phyloP scores from a whole-genome alignment of 2,329 filamentous ascomycete species.

The Sporothrix humicola region DNA sequence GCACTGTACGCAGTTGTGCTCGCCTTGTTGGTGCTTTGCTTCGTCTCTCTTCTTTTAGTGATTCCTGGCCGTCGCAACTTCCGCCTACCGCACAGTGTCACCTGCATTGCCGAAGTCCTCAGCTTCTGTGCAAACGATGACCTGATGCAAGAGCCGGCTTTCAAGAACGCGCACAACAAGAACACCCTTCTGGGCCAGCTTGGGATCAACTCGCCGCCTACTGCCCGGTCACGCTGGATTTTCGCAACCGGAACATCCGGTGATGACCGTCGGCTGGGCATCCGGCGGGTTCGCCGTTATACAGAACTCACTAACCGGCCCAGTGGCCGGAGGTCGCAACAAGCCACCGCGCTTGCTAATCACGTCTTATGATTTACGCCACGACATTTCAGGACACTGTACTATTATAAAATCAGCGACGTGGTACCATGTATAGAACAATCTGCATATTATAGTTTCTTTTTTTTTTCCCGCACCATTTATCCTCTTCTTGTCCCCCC shows the following conservation, averaged over 20 bases:
- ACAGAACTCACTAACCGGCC: constrained; percentile 48
- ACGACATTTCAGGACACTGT: background rate
- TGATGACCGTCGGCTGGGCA: constrained; percentile 50
- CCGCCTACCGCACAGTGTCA: constrained; percentile 74
- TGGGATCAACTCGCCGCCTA: constrained; percentile 57
- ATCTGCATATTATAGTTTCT: background rate
- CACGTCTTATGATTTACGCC: constrained; percentile 8
- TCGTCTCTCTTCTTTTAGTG: constrained; percentile 65
- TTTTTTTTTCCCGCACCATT: background rate
- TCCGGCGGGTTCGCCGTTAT: constrained; percentile 53
- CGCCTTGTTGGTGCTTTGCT: constrained; percentile 72
- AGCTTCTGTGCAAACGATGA: constrained; percentile 77
- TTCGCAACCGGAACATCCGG: constrained; percentile 51
- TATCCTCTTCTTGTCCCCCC: no score
- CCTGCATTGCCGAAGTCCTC: constrained; percentile 75
- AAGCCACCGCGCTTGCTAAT: background rate
- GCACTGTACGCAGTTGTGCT: constrained; percentile 76
- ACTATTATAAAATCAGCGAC: background rate
- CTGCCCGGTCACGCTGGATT: constrained; percentile 59
- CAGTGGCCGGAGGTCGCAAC: constrained; percentile 32
- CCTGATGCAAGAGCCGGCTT: constrained; percentile 73
- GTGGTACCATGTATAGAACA: background rate
- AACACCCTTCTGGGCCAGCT: constrained; percentile 72
- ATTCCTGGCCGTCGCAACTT: constrained; percentile 61
- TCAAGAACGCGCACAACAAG: constrained; percentile 69